Conservation (phyloP, 2,329 filamentous ascomycete genomes). For the Cordyceps fumosorosea region DNA sequence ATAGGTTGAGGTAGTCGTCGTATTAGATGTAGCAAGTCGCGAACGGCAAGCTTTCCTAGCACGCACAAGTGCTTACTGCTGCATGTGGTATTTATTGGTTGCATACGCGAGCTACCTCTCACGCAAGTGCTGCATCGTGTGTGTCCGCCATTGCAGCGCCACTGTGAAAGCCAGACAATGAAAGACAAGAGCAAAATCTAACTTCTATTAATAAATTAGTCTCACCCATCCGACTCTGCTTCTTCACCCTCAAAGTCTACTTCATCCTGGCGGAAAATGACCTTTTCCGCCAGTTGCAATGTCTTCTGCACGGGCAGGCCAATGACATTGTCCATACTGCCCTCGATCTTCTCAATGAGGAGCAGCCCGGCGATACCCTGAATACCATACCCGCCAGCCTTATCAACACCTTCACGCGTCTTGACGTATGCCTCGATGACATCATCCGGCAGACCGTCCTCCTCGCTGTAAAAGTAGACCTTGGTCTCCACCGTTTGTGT, state of each 20-base stretch:
- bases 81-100: neutral
- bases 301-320: slow-evolving; percentile 77
- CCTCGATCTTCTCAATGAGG: slow-evolving; percentile 82
- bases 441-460: slow-evolving; percentile 61
- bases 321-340: slow-evolving; percentile 88
- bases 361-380: slow-evolving; percentile 84
- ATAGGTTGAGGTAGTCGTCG: neutral
- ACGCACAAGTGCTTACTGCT: neutral
- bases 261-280: slow-evolving; percentile 68
- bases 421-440: slow-evolving; percentile 71
- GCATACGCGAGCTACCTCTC: neutral
- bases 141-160: neutral
- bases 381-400: slow-evolving; percentile 91
- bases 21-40: neutral
- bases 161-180: neutral
- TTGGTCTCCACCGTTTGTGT: slow-evolving; percentile 82
- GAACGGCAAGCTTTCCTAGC: neutral
- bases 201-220: neutral
- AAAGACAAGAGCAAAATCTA: neutral
- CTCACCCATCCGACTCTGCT: slow-evolving; percentile 32
- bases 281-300: slow-evolving; percentile 78
- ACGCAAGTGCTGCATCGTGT: neutral
- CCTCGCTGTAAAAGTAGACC: slow-evolving; percentile 72
- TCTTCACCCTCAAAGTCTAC: slow-evolving; percentile 47
- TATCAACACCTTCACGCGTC: slow-evolving; percentile 89